Evolutionary conservation across 345 rosid species (phyloP), one percentile per base, ranked within the genome.

Genomic region (Salix arbutifolia): DNA sequence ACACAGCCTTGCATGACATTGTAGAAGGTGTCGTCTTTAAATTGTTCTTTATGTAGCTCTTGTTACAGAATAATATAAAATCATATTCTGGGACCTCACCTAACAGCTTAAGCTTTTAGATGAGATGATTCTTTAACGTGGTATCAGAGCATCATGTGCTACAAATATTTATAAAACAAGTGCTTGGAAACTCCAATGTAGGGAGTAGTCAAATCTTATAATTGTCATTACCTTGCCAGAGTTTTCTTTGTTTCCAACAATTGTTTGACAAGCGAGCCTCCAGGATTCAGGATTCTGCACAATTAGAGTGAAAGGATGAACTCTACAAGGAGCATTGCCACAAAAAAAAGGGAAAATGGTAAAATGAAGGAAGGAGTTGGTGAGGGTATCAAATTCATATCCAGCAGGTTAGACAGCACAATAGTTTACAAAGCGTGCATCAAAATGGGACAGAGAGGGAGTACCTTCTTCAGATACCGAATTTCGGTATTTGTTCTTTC

Each of bases 231-330:
- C 95, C 97, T 91, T 90, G 80, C 98, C 98, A 16, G 91, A 85
- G 80, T 91, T 91, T 75, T 90, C 88, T 80, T 94, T 89, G 78
- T 94, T 88, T 78, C 97, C 98, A 44, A 94, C 97, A 48, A 91
- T 94, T n/a, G 94, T 94, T 74, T 90, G 95, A 82, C 98, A 94
- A 17, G 97, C 91, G 61, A 94, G 92, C 74, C 97, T 89, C 95
- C 98, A 94, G 11, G 98, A 85, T 79, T 94, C 95, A 9, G 94
- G 97, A 85, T 88, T 91, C 94, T 89, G 88, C 68, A 65, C 71
- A 82, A 65, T 42, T 16, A 35, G 50, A 17, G 23, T 3, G 5
- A 5, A 52, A 19, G 10, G 53, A 2, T 48, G 30, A 48, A 70
- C 14, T 44, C 1, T 13, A 61, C 28, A 70, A 7, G 62, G 48